Percentiles rank a stretch among this genome's conserved stretches.
Evolutionary conservation across 2,329 filamentous ascomycete genomes (phyloP).

Genomic region (Fusarium kyushuense): DNA sequence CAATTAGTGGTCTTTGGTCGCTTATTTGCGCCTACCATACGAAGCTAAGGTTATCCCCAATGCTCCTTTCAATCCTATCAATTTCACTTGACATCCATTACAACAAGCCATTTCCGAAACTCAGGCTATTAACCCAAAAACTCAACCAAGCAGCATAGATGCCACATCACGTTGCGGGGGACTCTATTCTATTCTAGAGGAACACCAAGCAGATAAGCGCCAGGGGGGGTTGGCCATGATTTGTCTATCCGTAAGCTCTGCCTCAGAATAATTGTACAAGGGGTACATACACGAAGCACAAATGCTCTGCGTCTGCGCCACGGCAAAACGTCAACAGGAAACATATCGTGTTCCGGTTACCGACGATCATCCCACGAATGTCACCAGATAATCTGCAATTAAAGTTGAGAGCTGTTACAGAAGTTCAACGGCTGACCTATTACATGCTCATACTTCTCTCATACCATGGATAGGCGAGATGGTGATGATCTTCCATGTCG

Average conservation of each 20-base stretch:
- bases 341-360: slow-evolving; percentile 34
- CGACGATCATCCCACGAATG: slow-evolving; percentile 30
- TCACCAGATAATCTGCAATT: slow-evolving; percentile 19
- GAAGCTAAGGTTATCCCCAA: slow-evolving; percentile 1
- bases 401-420: slow-evolving; percentile 32
- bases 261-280: slow-evolving; percentile 37
- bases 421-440: slow-evolving; percentile 19
- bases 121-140: no score
- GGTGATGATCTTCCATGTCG: slow-evolving; percentile 8
- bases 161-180: slow-evolving; percentile 7
- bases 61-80: slow-evolving; percentile 18
- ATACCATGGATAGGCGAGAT: slow-evolving; percentile 9
- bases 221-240: slow-evolving; percentile 20
- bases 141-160: slow-evolving; percentile 1
- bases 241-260: not conserved
- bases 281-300: slow-evolving; percentile 18
- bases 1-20: not conserved
- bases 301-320: slow-evolving; percentile 16
- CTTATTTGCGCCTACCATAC: slow-evolving; percentile 2
- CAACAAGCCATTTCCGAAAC: slow-evolving; percentile 3
- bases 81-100: not conserved
- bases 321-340: slow-evolving; percentile 31
- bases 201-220: slow-evolving; percentile 9
- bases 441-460: slow-evolving; percentile 5
- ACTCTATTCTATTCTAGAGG: not conserved